Percentiles rank a stretch among this genome's conserved stretches.
phyloP scores from a whole-genome alignment of 805 yeast genomes.

The Saccharomycopsis sp. region DNA sequence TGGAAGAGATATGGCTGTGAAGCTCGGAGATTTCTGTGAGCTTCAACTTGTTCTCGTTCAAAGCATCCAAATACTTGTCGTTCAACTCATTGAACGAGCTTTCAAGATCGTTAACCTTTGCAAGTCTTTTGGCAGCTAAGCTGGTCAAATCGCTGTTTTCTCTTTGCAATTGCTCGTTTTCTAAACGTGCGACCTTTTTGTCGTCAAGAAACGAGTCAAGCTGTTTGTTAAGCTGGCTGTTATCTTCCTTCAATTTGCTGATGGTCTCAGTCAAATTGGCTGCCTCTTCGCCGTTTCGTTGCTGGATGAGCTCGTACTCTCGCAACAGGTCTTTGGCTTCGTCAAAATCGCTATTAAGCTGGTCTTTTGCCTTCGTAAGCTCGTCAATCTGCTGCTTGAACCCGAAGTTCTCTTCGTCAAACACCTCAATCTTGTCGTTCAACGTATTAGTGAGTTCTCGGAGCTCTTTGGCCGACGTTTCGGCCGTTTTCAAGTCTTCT shows the following conservation, averaged over 20 bases:
- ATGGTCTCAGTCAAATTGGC: constrained; percentile 24
- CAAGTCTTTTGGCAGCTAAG: constrained; percentile 7
- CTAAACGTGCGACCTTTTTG: constrained; percentile 13
- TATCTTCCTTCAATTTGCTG: constrained; percentile 23
- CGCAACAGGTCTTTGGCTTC: too few species aligned
- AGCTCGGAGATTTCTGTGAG: constrained; percentile 12
- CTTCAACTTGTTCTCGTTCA: constrained; percentile 14
- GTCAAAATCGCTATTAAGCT: not conserved
- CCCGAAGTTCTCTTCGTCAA: constrained; percentile 16
- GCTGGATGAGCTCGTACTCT: too few species aligned
- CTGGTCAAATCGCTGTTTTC: constrained; percentile 17
- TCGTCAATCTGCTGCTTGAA: constrained; percentile 15
- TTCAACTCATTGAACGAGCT: constrained; percentile 6
- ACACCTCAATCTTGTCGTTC: constrained; percentile 11
- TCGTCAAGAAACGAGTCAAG: constrained; percentile 23
- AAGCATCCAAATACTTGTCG: constrained; percentile 10
- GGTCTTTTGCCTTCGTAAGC: not conserved
- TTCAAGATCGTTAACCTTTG: constrained; percentile 14
- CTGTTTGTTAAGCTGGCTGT: constrained; percentile 25
- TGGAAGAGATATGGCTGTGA: constrained; percentile 6
- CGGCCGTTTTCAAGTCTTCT: not conserved
- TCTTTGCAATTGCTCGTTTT: constrained; percentile 18
- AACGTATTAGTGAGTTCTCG: not conserved
- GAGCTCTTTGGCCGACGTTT: constrained; percentile 10
- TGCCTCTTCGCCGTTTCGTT: too few species aligned